Base-by-base conservation (phyloP, 805 yeast species). In the Cyberlindnera suaveolens region DNA sequence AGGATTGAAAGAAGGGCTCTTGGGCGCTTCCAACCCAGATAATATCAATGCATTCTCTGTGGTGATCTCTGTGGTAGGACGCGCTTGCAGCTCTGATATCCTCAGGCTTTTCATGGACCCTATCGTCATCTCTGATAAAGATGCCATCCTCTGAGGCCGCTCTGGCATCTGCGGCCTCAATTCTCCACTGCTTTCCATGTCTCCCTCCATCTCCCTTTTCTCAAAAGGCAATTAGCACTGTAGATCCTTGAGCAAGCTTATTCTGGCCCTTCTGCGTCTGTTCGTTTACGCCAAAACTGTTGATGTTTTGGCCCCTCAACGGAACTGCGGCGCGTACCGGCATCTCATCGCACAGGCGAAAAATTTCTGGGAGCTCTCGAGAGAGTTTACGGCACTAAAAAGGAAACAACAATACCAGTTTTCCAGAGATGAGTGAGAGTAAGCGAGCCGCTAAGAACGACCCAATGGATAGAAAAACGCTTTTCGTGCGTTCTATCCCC, bases 401-500 rank as follows among this genome's bases (percentile, higher is more conserved):
- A 34, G 17, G 34, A 3, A n/a, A 20, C 20, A 27, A 23, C 27
- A 23, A 23, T 23, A 31, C 10, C 27, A 6, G 10, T 23, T 27
- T 13, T 23, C 27, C 33, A 16, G 19, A 11, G 34, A 47, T 48
- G 50, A 45, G 47, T 27, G 46, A 44, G 23, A 36, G 37, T 32
- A 48, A 45, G 31, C 39, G 39, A 40, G 42, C n/a, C 2, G 13
- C 31, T 2, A n/a, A 32, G 10, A 62, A 57, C 11, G 59, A 59
- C 34, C 61, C 58, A 18, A 42, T 69, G 11, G 75, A 71, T 49
- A 55, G 54, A 49, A 65, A 68, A 57, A 85, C 95, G 18, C 69
- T 93, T 31, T 93, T 93, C 62, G 95, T 93, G 35, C 77, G 98
- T 51, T 75, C 90, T 4, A 71, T 91, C 31, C 98, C 98, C 2